phyloP scores from a whole-genome alignment of 805 yeast species.

The baker's yeast (Saccharomyces cerevisiae) region DNA sequence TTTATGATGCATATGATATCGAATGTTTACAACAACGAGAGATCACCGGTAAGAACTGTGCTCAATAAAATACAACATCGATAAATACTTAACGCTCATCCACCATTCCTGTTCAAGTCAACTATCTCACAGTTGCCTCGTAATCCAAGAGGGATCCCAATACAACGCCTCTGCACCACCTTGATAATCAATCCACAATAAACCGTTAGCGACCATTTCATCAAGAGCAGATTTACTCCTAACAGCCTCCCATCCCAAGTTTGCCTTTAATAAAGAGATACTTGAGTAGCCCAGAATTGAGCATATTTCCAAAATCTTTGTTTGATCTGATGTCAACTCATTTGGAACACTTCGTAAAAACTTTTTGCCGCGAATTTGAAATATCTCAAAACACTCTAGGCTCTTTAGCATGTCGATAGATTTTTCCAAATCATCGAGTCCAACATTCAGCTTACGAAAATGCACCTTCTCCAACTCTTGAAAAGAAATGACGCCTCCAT shows the following conservation, averaged over 20 bases:
- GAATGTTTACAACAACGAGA: too few species aligned
- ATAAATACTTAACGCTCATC: not conserved
- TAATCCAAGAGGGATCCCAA: slow-evolving; percentile 74
- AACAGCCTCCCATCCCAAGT: slow-evolving; percentile 62
- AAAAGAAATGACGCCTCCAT: slow-evolving; percentile 74
- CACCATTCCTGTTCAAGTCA: not conserved
- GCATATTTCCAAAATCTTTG: slow-evolving; percentile 63
- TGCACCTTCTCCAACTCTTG: slow-evolving; percentile 37
- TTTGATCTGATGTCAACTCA: slow-evolving; percentile 61
- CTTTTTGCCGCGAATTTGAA: slow-evolving; percentile 42
- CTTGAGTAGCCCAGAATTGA: slow-evolving; percentile 71
- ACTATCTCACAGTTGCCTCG: not conserved
- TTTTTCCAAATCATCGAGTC: slow-evolving; percentile 45
- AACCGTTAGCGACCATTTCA: slow-evolving; percentile 74
- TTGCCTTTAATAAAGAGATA: slow-evolving; percentile 55
- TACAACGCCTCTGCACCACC: slow-evolving; percentile 37
- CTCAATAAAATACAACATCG: too few species aligned
- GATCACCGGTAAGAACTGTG: too few species aligned
- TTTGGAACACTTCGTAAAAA: slow-evolving; percentile 59
- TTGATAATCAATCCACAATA: slow-evolving; percentile 75
- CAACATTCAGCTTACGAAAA: slow-evolving; percentile 28
- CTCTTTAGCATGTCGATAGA: slow-evolving; percentile 45
- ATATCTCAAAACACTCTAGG: slow-evolving; percentile 58
- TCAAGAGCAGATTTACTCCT: slow-evolving; percentile 58
- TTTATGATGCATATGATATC: too few species aligned